Percentiles rank a stretch among this genome's conserved stretches.
These are phyloP conservation scores for Fraxinus americana DNA, from an alignment of 257 asterid species.

Conservation along the genomic window DNA sequence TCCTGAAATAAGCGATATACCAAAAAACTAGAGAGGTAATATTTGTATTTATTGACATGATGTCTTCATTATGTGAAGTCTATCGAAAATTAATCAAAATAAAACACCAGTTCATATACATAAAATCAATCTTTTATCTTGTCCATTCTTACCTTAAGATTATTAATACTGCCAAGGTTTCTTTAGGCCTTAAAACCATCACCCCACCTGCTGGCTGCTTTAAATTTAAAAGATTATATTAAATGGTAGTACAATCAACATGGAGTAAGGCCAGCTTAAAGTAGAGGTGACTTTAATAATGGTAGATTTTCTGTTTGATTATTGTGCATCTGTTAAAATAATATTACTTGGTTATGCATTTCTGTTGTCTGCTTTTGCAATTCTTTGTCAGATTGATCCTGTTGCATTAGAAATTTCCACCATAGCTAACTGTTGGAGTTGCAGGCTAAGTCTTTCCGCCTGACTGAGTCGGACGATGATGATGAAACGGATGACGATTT, in stretches of 20 bases:
- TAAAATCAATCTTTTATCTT: neutral
- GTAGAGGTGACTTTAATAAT: neutral
- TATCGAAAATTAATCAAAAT: neutral
- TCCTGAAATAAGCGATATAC: neutral
- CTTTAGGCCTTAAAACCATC: neutral
- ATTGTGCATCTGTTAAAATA: neutral
- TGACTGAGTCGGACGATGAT: constrained; percentile 66
- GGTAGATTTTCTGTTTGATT: neutral
- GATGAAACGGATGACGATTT: constrained; percentile 84
- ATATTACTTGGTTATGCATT: neutral
- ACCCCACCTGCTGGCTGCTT: neutral
- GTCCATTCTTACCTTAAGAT: neutral
- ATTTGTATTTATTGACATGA: neutral
- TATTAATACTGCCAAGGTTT: neutral
- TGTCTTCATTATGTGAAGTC: neutral
- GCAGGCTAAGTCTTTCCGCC: constrained; percentile 88
- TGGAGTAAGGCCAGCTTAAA: neutral
- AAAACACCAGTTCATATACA: neutral
- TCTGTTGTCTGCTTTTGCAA: constrained; percentile 5
- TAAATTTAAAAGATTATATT: neutral
- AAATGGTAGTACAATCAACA: neutral
- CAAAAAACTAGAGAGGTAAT: neutral
- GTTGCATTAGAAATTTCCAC: neutral
- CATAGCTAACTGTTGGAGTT: constrained; percentile 12
- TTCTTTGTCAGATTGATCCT: neutral